A percentile compares a stretch with the other conserved stretches of the same genome.
Conservation (phyloP, 257 asterid species). For the Solanum acaule region DNA sequence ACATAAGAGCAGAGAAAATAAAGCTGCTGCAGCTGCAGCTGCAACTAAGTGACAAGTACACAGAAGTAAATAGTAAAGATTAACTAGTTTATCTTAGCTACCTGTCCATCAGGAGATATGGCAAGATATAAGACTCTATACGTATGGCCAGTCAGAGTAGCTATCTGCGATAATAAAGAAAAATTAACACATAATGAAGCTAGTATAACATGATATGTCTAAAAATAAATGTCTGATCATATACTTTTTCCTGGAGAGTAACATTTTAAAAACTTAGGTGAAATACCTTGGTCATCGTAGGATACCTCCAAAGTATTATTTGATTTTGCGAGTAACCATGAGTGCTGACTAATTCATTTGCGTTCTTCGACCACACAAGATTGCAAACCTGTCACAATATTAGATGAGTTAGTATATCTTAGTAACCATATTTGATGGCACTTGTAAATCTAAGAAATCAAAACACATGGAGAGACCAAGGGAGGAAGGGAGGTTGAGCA, state of each 20-base stretch:
- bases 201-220: background rate
- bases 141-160: constrained; percentile 91
- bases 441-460: background rate
- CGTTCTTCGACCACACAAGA: constrained; percentile 95
- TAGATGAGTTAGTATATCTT: background rate
- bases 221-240: too few species aligned
- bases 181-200: background rate
- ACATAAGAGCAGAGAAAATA: background rate
- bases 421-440: background rate
- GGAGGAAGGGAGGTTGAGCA: too few species aligned
- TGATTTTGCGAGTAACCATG: constrained; percentile 95
- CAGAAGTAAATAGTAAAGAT: background rate
- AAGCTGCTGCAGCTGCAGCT: background rate
- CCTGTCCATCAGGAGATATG: constrained; percentile 98
- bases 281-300: constrained; percentile 81
- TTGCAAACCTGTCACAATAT: constrained; percentile 70
- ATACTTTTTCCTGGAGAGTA: too few species aligned
- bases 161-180: constrained; percentile 47
- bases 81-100: constrained; percentile 1
- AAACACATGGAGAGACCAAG: background rate
- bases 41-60: background rate
- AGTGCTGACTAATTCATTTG: constrained; percentile 85
- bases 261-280: background rate
- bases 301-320: constrained; percentile 87
- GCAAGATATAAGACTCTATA: constrained; percentile 90